These are phyloP conservation scores for Caloboletus inedulis DNA, from an alignment of 1,284 basidiomycete species.

Conservation along the genomic window DNA sequence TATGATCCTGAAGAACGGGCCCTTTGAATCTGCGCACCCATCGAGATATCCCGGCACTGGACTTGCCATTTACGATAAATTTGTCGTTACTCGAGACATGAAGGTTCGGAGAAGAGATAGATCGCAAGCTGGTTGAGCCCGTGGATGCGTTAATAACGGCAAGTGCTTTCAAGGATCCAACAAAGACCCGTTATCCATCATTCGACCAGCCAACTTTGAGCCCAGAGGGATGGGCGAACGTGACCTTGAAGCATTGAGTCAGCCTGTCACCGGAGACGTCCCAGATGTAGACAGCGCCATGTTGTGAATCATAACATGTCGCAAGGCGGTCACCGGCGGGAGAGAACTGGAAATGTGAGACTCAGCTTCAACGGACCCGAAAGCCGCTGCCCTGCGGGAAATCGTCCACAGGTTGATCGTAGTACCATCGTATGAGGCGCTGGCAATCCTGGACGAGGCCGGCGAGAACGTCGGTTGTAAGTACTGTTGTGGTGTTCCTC, in stretches of 20 bases:
- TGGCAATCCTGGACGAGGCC: not conserved
- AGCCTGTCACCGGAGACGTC: not conserved
- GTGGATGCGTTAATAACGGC: not conserved
- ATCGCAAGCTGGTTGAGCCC: not conserved
- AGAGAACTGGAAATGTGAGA: not conserved
- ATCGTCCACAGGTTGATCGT: not conserved
- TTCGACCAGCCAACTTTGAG: no score
- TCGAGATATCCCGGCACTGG: no score
- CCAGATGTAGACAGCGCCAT: not conserved
- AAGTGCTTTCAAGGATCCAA: not conserved
- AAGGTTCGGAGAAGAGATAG: not conserved
- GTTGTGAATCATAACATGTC: not conserved
- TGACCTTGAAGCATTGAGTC: not conserved
- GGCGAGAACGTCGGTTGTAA: no score
- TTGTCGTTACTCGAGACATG: not conserved
- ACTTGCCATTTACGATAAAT: no score
- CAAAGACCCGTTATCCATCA: not conserved
- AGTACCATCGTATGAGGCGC: no score
- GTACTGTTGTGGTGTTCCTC: not conserved
- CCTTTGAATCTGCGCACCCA: no score
- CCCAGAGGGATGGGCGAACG: not conserved
- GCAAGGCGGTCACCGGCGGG: not conserved
- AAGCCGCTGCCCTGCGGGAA: not conserved
- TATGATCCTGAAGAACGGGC: no score
- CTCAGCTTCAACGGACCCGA: not conserved